A percentile compares a stretch with the other conserved stretches of the same genome.
phyloP scores from a whole-genome alignment of 345 rosid genomes.

The Corymbia maculata region DNA sequence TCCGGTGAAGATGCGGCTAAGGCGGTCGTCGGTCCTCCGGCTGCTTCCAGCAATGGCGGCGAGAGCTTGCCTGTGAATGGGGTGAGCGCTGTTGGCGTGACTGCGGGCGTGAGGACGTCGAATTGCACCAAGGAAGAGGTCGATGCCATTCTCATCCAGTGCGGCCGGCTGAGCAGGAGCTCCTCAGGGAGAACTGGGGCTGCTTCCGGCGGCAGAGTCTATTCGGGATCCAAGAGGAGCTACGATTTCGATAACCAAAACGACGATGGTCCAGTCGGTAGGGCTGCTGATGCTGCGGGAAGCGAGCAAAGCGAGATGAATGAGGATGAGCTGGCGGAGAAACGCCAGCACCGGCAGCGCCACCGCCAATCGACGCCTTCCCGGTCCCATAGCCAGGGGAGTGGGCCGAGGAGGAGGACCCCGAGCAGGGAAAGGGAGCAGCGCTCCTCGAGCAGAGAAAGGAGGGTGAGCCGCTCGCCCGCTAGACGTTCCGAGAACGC shows the following conservation, averaged over 20 bases:
- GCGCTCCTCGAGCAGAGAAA: conserved; percentile 49
- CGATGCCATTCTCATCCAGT: conserved; percentile 86
- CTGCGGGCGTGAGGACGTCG: conserved; percentile 27
- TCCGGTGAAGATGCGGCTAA: not conserved
- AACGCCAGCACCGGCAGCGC: conserved; percentile 30
- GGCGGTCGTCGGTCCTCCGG: not conserved
- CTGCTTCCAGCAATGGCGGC: not conserved
- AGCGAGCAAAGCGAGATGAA: conserved; percentile 15
- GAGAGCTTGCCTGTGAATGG: conserved; percentile 1
- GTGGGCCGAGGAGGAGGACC: conserved; percentile 66
- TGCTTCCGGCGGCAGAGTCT: conserved; percentile 32
- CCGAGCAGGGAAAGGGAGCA: conserved; percentile 89
- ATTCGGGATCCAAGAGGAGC: conserved; percentile 90
- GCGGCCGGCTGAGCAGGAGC: conserved; percentile 85
- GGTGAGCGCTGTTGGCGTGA: not conserved
- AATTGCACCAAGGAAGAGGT: conserved; percentile 75
- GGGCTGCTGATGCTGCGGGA: conserved; percentile 7
- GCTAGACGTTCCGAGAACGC: conserved; percentile 59
- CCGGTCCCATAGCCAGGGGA: conserved; percentile 31
- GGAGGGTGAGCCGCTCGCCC: conserved; percentile 74
- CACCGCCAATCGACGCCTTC: conserved; percentile 38
- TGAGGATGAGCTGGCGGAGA: conserved; percentile 22
- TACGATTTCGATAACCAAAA: conserved; percentile 56
- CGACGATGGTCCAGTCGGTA: conserved; percentile 1
- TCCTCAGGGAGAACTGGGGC: conserved; percentile 34